Percentiles rank a stretch among this genome's conserved stretches.
Evolutionary conservation across 106 monocot genomes (phyloP).

Genomic region (Acorus gramineus): DNA sequence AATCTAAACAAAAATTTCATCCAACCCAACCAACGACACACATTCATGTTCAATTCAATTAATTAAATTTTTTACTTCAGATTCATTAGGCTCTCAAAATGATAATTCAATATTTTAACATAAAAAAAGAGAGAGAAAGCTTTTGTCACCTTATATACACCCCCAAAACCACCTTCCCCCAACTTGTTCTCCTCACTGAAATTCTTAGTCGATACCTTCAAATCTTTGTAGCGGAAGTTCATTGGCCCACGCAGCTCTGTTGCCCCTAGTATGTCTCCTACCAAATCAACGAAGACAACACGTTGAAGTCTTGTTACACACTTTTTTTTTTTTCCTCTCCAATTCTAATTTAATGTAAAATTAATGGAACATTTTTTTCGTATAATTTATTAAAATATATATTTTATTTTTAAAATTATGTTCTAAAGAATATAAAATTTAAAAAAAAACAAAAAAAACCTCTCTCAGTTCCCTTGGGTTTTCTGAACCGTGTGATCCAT

Average conservation of each 20-base stretch:
- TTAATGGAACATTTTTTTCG: too few species aligned
- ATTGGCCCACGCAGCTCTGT: constrained; percentile 51
- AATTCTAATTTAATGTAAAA: too few species aligned
- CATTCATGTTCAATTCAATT: too few species aligned
- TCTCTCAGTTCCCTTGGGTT: constrained; percentile 6
- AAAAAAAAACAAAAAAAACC: constrained; percentile 17
- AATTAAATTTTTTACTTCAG: too few species aligned
- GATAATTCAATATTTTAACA: too few species aligned
- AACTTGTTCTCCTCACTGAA: constrained; percentile 54
- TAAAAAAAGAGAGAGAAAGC: constrained; percentile 13
- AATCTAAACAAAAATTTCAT: too few species aligned
- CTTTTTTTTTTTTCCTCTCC: too few species aligned
- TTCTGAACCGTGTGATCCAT: constrained; percentile 21
- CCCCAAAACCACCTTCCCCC: constrained; percentile 67
- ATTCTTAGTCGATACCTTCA: constrained; percentile 47
- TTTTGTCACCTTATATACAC: constrained; percentile 47
- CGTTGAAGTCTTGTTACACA: too few species aligned
- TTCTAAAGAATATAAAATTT: too few species aligned
- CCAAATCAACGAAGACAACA: constrained; percentile 4
- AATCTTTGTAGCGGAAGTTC: constrained; percentile 46
- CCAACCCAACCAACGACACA: too few species aligned
- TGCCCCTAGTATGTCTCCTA: constrained; percentile 46
- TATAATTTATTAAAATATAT: neutral
- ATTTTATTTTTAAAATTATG: too few species aligned
- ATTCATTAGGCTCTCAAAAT: too few species aligned